Base-by-base conservation (phyloP, 2,329 filamentous ascomycete genomes). In the Stemphylium vesicarium region DNA sequence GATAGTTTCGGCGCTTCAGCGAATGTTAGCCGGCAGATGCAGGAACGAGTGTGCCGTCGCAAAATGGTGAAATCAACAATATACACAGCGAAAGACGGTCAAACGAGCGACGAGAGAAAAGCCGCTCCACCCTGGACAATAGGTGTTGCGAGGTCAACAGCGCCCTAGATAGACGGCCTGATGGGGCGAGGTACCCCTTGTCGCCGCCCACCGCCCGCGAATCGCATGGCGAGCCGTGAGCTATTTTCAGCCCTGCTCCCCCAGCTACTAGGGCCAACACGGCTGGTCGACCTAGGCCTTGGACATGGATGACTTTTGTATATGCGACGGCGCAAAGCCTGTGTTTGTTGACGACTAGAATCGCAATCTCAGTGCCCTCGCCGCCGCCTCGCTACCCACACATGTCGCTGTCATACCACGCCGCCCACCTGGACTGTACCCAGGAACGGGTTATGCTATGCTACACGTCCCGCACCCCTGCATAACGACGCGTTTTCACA, bases 91-190 rank as follows among this genome's bases (percentile, higher is more conserved):
- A 45, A 47, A 29, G 48, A 50, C 26, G 40, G 57, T 40, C 52
- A 57, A 66, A 64, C 62, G 68, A 69, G 64, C 31, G 68, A 60
- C 56, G 50, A 60, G 52, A 52, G 40, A 52, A 53, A 51, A 50
- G 43, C 29, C 35, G 40, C 39, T 38, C 38, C 7, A 51, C 50
- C 39, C 45, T 44, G 46, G 47, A 50, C 50, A 46, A 36, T 43
- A 24, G 45, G 52, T 64, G 68, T 72, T 70, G 67, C 62, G 63
- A 64, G 59, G 61, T 59, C 60, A 66, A 68, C 64, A 41, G 49
- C 37, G 47, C 44, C 41, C 44, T 53, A 33, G 52, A 49, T 43
- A 33, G 52, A 57, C 42, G 55, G 55, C 41, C 15, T 47, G 45
- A 50, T 60, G 33, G 46, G 52, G 52, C 54, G 53, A 49, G 40